Evolutionary conservation across 2,329 filamentous ascomycete species (phyloP).

Genomic region (Curvularia verruculosa): DNA sequence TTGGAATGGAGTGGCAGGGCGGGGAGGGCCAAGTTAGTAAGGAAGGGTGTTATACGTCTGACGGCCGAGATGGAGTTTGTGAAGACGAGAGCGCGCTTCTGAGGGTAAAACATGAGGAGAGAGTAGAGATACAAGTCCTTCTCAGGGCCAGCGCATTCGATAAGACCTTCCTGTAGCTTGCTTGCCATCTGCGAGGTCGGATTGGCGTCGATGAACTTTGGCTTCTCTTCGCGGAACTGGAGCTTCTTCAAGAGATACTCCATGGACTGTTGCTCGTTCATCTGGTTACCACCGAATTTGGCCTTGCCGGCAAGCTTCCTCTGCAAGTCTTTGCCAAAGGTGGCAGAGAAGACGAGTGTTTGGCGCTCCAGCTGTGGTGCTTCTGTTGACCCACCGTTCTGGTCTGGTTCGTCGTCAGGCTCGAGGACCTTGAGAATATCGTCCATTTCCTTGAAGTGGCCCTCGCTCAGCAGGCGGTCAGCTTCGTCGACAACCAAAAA

Average conservation of each 20-base stretch:
- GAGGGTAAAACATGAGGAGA: constrained; percentile 80
- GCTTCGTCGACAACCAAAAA: constrained; percentile 95
- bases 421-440: constrained; percentile 86
- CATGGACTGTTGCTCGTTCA: constrained; percentile 80
- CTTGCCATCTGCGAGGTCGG: constrained; percentile 87
- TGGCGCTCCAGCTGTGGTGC: constrained; percentile 63
- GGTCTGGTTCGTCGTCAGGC: constrained; percentile 60
- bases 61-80: constrained; percentile 96
- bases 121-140: constrained; percentile 97
- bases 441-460: constrained; percentile 92
- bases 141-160: constrained; percentile 91
- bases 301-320: constrained; percentile 77
- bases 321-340: constrained; percentile 89
- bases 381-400: constrained; percentile 38
- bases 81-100: constrained; percentile 84
- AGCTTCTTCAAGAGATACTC: constrained; percentile 90
- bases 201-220: constrained; percentile 91
- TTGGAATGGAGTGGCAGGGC: constrained; percentile 84
- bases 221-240: constrained; percentile 81
- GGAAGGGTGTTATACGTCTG: constrained; percentile 80
- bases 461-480: constrained; percentile 87
- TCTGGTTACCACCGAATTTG: constrained; percentile 62
- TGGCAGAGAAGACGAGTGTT: constrained; percentile 95
- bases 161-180: constrained; percentile 82
- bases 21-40: constrained; percentile 80